These are phyloP conservation scores for Microstegium vimineum DNA, from an alignment of 176 grass and related monocot genomes.

Conservation along the genomic window DNA sequence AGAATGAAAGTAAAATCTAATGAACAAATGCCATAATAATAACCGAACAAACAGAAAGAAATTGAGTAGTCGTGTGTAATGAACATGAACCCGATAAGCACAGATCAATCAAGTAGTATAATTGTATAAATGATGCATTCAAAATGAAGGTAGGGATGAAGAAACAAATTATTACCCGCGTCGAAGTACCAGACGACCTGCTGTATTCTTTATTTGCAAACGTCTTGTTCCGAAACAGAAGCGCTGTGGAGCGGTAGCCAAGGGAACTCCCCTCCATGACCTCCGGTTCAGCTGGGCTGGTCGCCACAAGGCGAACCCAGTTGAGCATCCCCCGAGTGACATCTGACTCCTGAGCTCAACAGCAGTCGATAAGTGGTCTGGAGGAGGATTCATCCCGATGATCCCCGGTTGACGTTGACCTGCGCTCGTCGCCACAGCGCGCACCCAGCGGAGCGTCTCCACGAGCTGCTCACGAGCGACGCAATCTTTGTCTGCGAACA, in stretches of 20 bases:
- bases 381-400: background rate
- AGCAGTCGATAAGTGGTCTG: background rate
- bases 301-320: background rate
- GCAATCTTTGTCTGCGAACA: slow-evolving; percentile 17
- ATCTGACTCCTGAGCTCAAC: background rate
- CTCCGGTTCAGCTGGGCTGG: background rate
- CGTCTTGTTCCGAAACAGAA: background rate
- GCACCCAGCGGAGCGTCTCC: background rate
- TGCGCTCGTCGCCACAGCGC: background rate
- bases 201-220: background rate
- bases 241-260: background rate
- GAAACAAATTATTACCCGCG: background rate
- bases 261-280: background rate
- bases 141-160: background rate
- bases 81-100: background rate
- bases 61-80: background rate
- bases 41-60: background rate
- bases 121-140: background rate
- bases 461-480: background rate
- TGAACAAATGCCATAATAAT: background rate
- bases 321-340: background rate
- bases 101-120: slow-evolving; percentile 5
- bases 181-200: background rate
- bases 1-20: background rate
- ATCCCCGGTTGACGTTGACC: background rate